A percentile compares a stretch with the other conserved stretches of the same genome.
phyloP scores from a whole-genome alignment of 768 basidiomycete species.

The Mrakia hoshinonis region DNA sequence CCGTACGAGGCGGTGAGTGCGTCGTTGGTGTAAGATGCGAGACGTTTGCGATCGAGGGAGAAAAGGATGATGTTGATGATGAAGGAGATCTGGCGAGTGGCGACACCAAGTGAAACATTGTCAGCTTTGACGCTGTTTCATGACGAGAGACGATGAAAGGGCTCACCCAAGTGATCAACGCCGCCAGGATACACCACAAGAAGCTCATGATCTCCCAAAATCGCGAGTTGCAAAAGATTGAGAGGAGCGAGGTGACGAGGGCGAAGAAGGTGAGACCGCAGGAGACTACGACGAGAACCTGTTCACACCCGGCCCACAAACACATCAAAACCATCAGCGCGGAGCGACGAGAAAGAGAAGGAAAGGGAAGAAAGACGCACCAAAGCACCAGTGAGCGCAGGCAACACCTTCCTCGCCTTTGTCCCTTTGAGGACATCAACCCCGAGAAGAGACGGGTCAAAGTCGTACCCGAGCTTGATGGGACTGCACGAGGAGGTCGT shows the following conservation, averaged over 20 bases:
- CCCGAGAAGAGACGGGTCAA: conserved; percentile 9
- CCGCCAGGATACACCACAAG: background rate
- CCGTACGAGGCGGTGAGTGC: background rate
- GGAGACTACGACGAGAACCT: background rate
- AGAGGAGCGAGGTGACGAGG: conserved; percentile 5
- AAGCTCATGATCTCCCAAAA: conserved; percentile 17
- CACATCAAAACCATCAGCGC: too few species aligned
- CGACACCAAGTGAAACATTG: background rate
- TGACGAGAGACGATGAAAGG: too few species aligned
- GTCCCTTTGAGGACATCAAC: background rate
- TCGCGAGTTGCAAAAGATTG: conserved; percentile 10
- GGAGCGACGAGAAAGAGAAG: background rate
- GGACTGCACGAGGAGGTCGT: background rate
- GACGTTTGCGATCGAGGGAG: background rate
- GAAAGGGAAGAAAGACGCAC: background rate
- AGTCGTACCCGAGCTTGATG: conserved; percentile 7
- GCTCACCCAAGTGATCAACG: conserved; percentile 14
- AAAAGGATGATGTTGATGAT: conserved; percentile 22
- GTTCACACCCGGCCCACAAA: background rate
- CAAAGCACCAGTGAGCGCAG: conserved; percentile 4
- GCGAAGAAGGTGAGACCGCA: conserved; percentile 14
- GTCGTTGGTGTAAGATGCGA: conserved; percentile 5
- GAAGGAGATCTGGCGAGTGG: background rate
- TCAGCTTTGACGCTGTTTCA: background rate
- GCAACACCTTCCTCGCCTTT: background rate